Evolutionary conservation across 1,284 basidiomycete genomes (phyloP), one percentile per base, ranked within the genome.

Genomic region (Flammula alnicola): DNA sequence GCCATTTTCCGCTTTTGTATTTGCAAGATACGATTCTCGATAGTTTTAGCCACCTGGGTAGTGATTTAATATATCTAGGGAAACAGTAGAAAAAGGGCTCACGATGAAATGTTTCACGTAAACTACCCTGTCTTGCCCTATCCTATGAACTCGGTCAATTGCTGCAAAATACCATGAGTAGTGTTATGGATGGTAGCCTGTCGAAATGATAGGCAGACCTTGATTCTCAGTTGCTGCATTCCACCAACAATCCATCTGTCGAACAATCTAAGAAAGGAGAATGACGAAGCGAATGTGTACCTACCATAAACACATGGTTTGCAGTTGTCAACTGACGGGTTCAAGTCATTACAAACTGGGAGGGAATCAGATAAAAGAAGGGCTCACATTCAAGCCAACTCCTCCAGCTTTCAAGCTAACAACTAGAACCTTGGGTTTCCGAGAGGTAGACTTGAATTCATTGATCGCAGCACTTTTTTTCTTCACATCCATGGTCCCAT

Each of bases 241-340:
- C 92, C 93, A 96, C 92, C 92, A 95, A 55, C 92, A 95, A 61
- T 96, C 94, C 91, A 95, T 94, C 91, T 91, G 51, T 4, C 33
- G 47, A 37, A 6, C 36, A 52, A 6, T 10, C 16, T 36, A 41
- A 42, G 29, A 3, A 14, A 8, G 1, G 33, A 19, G 14, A 33
- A 25, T 5, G 10, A 41, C 6, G n/a, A 31, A 31, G 19, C 11
- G 38, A 51, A 10, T 11, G 25, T 14, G 20, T 2, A 60, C 74
- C 57, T 60, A 86, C 88, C 88, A 95, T 93, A 67, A 92, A 95
- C 2, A 95, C 93, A 67, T 93, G 78, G 62, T 93, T 88, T 4
- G 85, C 86, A 25, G 75, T 80, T 20, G 88, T 91, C 43, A 91
- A 69, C 87, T 89, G 42, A 32, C 38, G 8, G 30, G 16, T 8